phyloP scores from a whole-genome alignment of 2,329 filamentous ascomycete species.

The Clarireedia monteithiana region DNA sequence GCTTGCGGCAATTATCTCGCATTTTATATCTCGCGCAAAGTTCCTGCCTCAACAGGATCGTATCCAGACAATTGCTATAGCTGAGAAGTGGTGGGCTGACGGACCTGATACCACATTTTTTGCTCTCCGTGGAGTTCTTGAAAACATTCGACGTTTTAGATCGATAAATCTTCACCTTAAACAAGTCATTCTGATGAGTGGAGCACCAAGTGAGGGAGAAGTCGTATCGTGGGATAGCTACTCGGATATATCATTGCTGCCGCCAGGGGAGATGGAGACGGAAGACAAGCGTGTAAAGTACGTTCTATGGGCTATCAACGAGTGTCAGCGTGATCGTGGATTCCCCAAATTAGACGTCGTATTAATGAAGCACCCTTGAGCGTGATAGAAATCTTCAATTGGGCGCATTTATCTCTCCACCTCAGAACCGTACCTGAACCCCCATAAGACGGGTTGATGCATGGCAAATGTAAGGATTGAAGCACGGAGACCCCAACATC shows the following conservation, averaged over 20 bases:
- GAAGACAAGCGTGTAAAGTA: neutral
- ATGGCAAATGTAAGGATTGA: neutral
- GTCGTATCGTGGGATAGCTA: conserved; percentile 1
- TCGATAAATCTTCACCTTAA: neutral
- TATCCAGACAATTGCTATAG: conserved; percentile 5
- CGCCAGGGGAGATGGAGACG: neutral
- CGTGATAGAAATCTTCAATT: neutral
- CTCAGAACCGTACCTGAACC: too few species aligned
- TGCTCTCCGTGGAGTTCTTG: neutral
- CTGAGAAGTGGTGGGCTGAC: neutral
- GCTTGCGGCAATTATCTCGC: conserved; percentile 2
- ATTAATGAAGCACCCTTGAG: conserved; percentile 5
- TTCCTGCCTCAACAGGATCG: conserved; percentile 2
- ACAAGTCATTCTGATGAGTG: conserved; percentile 1
- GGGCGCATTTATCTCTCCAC: too few species aligned
- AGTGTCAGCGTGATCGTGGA: neutral
- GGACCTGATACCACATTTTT: neutral
- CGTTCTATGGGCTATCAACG: neutral
- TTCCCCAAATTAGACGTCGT: neutral
- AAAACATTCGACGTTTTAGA: neutral
- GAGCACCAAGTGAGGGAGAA: conserved; percentile 3
- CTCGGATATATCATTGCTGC: conserved; percentile 1
- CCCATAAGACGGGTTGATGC: neutral
- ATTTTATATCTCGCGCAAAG: neutral
- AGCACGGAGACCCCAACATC: too few species aligned